Evolutionary conservation across 768 basidiomycete genomes (phyloP), one percentile per base, ranked within the genome.

Genomic region (Mycena maculata): DNA sequence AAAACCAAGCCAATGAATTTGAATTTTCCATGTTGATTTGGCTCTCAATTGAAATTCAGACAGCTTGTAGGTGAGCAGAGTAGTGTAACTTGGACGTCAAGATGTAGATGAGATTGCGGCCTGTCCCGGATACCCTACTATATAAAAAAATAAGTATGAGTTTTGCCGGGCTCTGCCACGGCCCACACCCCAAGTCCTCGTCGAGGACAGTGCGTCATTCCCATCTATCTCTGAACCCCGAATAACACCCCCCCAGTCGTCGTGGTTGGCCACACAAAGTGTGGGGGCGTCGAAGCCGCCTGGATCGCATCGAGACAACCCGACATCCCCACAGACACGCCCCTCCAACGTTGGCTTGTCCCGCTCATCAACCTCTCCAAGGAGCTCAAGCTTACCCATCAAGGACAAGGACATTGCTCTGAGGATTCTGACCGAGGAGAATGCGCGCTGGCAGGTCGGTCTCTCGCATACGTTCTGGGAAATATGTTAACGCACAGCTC

Each of bases 231-330:
- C 22, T 48, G 13, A 28, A 3, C 36, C 4, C 3, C n/a, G 4
- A 18, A 16, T 5, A 2, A 12, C 22, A 12, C 8, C 30, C 11
- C 20, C 33, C 9, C 23, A 60, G 59, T 60, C n/a, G 36, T 60
- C 18, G 59, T 60, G 0, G 59, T 41, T 4, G 59, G 59, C 10
- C 59, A 60, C 59, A 60, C 59, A 7, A 20, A 48, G 16, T 60
- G 59, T 47, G 59, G 59, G 25, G 59, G 59, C 38, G 48, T 60
- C 59, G 59, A 60, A 23, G 59, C 59, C 36, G 59, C 59, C 3
- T 60, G 47, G 59, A 16, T 41, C 59, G 48, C 59, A 31, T 49
- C 59, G 36, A 3, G 36, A 5, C 36, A 60, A 8, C 36, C 42
- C 42, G 7, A 8, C 18, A 18, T 44, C 42, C 42, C 42, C 16